Evolutionary conservation across 2,329 filamentous ascomycete genomes (phyloP).

Genomic region (Fusarium acutatum): DNA sequence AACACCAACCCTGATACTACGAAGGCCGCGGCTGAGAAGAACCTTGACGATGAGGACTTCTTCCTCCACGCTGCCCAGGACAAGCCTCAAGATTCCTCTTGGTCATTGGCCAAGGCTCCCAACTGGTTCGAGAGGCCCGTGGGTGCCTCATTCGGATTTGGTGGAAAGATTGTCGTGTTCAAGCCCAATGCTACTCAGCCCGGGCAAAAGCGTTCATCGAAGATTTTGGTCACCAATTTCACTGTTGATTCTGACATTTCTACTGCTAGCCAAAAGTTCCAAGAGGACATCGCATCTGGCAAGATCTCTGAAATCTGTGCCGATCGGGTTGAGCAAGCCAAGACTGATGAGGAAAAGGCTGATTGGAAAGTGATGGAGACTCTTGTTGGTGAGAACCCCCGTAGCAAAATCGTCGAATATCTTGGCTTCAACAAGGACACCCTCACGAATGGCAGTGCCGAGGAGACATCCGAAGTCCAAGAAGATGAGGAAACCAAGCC

Average conservation of each 20-base stretch:
- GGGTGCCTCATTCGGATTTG: constrained; percentile 93
- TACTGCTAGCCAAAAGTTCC: constrained; percentile 85
- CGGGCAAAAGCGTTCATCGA: constrained; percentile 75
- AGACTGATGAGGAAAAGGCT: constrained; percentile 89
- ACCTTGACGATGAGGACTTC: constrained; percentile 91
- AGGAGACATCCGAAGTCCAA: constrained; percentile 36
- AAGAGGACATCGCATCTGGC: constrained; percentile 80
- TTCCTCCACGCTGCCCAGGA: constrained; percentile 94
- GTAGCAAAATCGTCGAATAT: constrained; percentile 85
- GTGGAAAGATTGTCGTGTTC: constrained; percentile 88
- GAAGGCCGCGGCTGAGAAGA: constrained; percentile 71
- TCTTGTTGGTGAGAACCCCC: constrained; percentile 83
- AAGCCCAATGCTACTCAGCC: constrained; percentile 65
- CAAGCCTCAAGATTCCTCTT: constrained; percentile 88
- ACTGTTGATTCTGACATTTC: constrained; percentile 87
- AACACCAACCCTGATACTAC: constrained; percentile 85
- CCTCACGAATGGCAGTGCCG: constrained; percentile 58
- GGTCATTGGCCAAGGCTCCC: constrained; percentile 85
- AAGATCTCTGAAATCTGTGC: constrained; percentile 83
- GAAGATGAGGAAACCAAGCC: constrained; percentile 35
- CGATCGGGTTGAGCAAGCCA: constrained; percentile 76
- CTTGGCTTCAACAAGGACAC: constrained; percentile 82
- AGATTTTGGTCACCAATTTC: constrained; percentile 85
- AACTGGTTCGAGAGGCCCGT: constrained; percentile 89
- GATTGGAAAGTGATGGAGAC: constrained; percentile 97